These are phyloP conservation scores for Cryptococcus wingfieldii DNA, from an alignment of 1,284 basidiomycete genomes.

Conservation along the genomic window DNA sequence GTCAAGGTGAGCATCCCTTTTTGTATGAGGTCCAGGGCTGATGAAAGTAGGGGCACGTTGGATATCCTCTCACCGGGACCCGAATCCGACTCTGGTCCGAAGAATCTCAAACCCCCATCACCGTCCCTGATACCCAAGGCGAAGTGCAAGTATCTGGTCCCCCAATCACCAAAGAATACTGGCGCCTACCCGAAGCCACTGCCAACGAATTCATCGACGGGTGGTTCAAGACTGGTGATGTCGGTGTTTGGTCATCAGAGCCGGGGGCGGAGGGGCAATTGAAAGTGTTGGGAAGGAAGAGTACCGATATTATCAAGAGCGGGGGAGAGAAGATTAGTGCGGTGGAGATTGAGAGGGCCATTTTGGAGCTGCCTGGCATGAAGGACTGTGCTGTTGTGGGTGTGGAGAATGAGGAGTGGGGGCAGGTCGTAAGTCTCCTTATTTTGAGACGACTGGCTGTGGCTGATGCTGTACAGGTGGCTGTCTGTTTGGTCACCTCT, in stretches of 20 bases:
- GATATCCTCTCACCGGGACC: constrained; percentile 33
- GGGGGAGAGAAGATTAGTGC: constrained; percentile 46
- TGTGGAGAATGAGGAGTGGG: constrained; percentile 42
- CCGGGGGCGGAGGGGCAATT: constrained; percentile 22
- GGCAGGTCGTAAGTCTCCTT: constrained; percentile 33
- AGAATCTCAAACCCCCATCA: constrained; percentile 13
- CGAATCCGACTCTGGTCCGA: constrained; percentile 38
- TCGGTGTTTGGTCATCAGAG: constrained; percentile 30
- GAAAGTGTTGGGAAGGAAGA: constrained; percentile 35
- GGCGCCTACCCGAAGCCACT: constrained; percentile 37
- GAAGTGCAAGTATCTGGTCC: constrained; percentile 40
- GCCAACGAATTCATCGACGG: constrained; percentile 33
- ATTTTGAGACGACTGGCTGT: neutral
- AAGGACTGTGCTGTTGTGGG: constrained; percentile 44
- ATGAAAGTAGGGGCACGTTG: constrained; percentile 33
- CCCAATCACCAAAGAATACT: constrained; percentile 43
- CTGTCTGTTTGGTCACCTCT: constrained; percentile 24
- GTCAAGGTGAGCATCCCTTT: constrained; percentile 23
- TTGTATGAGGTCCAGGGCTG: neutral
- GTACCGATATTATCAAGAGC: constrained; percentile 40
- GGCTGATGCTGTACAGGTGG: constrained; percentile 12
- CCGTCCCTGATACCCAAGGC: constrained; percentile 25
- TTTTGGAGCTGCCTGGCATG: constrained; percentile 38
- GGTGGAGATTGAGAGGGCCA: constrained; percentile 42
- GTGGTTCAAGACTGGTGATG: constrained; percentile 49